These are phyloP conservation scores for Dactylellina drechsleri DNA, from an alignment of 2,329 filamentous ascomycete species.

Conservation along the genomic window DNA sequence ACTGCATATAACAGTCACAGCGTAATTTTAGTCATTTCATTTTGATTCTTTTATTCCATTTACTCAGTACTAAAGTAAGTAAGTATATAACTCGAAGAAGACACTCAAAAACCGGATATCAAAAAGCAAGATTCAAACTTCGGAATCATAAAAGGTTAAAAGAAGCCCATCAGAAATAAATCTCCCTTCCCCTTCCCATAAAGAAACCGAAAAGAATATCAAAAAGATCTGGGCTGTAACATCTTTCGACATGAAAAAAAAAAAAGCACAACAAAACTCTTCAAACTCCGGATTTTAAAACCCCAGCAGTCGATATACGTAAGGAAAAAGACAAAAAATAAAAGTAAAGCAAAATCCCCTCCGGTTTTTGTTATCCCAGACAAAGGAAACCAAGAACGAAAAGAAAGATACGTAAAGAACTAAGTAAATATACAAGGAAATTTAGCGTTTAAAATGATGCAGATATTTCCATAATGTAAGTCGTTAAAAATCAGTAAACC, in stretches of 20 bases:
- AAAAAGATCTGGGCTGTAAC: background rate
- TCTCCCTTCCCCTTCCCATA: constrained; percentile 10
- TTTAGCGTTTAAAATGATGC: constrained; percentile 11
- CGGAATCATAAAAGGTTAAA: constrained; percentile 3
- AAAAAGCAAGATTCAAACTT: constrained; percentile 1
- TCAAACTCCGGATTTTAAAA: constrained; percentile 26
- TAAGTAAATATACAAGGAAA: constrained; percentile 2
- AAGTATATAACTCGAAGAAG: too few species aligned
- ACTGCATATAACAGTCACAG: too few species aligned
- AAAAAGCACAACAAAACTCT: constrained; percentile 13
- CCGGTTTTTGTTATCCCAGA: constrained; percentile 35
- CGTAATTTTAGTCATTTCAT: too few species aligned
- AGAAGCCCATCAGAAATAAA: constrained; percentile 1
- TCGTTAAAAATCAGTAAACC: constrained; percentile 10
- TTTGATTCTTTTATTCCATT: too few species aligned
- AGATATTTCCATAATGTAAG: constrained; percentile 5
- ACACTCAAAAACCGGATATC: too few species aligned
- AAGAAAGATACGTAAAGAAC: constrained; percentile 1
- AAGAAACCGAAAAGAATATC: background rate
- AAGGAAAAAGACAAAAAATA: background rate
- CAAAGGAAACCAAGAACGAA: constrained; percentile 16
- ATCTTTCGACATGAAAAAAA: constrained; percentile 1
- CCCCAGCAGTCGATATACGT: background rate
- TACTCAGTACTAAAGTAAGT: too few species aligned
- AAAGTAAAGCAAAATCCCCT: constrained; percentile 32